Evolutionary conservation across 257 asterid genomes (phyloP).

Genomic region (Ligustrum vulgare): DNA sequence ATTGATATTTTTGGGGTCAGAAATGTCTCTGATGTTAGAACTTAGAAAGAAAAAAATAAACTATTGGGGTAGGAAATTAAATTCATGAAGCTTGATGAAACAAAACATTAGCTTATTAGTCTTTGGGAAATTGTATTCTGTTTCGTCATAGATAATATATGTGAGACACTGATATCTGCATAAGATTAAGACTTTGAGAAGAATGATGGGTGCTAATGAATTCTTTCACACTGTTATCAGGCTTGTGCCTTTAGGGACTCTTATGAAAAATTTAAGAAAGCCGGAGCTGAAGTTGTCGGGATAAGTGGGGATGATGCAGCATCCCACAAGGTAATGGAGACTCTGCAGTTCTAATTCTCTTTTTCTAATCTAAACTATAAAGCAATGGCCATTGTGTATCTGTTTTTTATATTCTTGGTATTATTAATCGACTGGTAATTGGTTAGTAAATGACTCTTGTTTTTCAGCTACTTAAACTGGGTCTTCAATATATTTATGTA

Average conservation of each 20-base stretch:
- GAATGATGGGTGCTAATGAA: background rate
- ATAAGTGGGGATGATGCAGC: constrained; percentile 79
- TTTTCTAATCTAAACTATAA: no score
- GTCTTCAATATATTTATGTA: no score
- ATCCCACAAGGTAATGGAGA: constrained; percentile 80
- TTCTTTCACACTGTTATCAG: constrained; percentile 42
- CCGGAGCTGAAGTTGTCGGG: constrained; percentile 92
- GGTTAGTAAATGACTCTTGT: no score
- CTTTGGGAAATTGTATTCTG: background rate
- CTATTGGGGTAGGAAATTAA: background rate
- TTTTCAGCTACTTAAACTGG: no score
- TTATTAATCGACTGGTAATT: no score
- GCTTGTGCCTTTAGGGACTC: constrained; percentile 99
- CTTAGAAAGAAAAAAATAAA: background rate
- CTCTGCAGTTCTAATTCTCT: background rate
- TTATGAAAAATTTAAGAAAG: constrained; percentile 90
- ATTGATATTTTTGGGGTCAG: background rate
- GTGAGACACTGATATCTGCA: background rate
- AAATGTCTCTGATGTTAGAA: background rate
- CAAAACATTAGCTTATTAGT: background rate
- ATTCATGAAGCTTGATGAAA: background rate
- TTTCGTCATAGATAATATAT: background rate
- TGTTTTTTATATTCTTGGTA: background rate
- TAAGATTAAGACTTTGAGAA: background rate
- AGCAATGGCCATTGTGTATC: background rate